phyloP scores from a whole-genome alignment of 176 grass and related monocot genomes.

The Oryza punctata region DNA sequence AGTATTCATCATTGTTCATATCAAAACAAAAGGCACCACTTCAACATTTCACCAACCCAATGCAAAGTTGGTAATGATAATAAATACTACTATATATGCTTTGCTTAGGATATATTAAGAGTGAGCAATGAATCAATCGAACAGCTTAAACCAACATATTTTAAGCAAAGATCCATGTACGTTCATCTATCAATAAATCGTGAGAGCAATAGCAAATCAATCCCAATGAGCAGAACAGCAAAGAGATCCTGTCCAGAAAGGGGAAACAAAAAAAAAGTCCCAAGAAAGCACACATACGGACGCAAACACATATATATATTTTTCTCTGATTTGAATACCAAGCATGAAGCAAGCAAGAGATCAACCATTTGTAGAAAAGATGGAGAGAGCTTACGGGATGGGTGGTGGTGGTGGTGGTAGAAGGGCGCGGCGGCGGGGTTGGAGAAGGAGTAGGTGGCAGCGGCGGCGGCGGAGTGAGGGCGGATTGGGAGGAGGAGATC shows the following conservation, averaged over 20 bases:
- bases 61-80: constrained; percentile 16
- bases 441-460: constrained; percentile 57
- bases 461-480: constrained; percentile 51
- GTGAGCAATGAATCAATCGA: constrained; percentile 40
- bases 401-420: constrained; percentile 74
- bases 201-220: not conserved
- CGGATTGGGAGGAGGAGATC: constrained; percentile 92
- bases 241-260: not conserved
- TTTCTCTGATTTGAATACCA: not conserved
- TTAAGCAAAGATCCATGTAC: constrained; percentile 32
- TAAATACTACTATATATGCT: not conserved
- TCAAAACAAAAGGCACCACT: constrained; percentile 3
- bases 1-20: not conserved
- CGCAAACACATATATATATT: not conserved
- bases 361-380: not conserved
- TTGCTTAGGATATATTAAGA: constrained; percentile 12
- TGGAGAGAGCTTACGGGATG: constrained; percentile 57
- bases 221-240: constrained; percentile 15
- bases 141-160: not conserved
- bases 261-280: not conserved
- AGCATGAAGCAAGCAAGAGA: not conserved
- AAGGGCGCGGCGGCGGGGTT: constrained; percentile 63
- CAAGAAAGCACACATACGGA: not conserved
- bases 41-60: constrained; percentile 44
- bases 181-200: not conserved